Base-by-base conservation (phyloP, 768 basidiomycete species). In the Pleurotus tuoliensis region DNA sequence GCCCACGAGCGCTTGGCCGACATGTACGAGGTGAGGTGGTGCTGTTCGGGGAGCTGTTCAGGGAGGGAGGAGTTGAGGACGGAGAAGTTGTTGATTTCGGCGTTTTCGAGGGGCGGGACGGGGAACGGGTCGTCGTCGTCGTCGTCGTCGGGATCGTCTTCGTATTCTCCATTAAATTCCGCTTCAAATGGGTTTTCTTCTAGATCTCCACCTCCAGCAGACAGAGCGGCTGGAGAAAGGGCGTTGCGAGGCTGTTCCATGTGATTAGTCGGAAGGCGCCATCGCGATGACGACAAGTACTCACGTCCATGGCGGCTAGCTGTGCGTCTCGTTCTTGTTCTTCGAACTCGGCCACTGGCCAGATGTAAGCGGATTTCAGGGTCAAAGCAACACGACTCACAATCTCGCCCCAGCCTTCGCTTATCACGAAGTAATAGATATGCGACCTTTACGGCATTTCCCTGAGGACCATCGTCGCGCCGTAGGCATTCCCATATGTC, bases 371-470 rank as follows among this genome's bases (percentile, higher is more conserved):
- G 5, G 43, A 11, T 22, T 3, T 30, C 47, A 37, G 40, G 47
- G 27, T 25, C 12, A 2, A 38, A 46, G 56, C 4, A 37, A 16
- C 38, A 50, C 7, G 30, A 79, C 93, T 79, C 64, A 96, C 94
- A 73, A 67, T 94, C 92, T 69, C 88, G 83, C 5, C 93, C 86
- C 53, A 90, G 79, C 39, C 94, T 76, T 62, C 86, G 78, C 74
- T 94, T 94, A 66, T 99, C 96, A 56, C 93, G 78, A 45, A 97
- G 76, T 3, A 99, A 77, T 83, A 94, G 86, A 71, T 98, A 99
- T 0, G 96, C 94, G 5, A 99, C 94, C 72, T 97, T 95, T 67
- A 98, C 88, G 54, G 92, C 87, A 67, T 98, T 97, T 39, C 94
- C 92, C 58, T 88, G 86, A 41, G 83, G 78, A 0, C 91, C 94